Conservation (phyloP, 2,329 filamentous ascomycete species). For the Claviceps pusilla region DNA sequence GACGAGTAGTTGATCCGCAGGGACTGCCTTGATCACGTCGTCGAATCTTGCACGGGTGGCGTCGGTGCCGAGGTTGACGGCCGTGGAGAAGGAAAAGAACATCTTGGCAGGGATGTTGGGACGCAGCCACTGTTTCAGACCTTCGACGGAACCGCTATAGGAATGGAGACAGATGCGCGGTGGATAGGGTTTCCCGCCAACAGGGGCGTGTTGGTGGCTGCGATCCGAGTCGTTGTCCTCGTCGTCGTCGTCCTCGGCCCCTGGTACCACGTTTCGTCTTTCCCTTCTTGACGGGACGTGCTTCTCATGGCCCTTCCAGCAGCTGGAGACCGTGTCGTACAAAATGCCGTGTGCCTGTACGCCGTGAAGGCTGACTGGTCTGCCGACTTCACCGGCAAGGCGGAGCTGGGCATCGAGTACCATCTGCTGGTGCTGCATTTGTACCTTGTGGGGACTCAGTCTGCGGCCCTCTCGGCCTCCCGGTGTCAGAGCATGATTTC, state of each 20-base stretch:
- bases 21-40: slow-evolving; percentile 54
- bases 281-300: slow-evolving; percentile 46
- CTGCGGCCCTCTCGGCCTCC: slow-evolving; percentile 55
- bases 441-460: slow-evolving; percentile 53
- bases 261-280: slow-evolving; percentile 31
- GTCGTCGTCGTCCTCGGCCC: slow-evolving; percentile 25
- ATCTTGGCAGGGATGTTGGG: slow-evolving; percentile 58
- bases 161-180: slow-evolving; percentile 88
- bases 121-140: slow-evolving; percentile 63
- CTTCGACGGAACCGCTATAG: slow-evolving; percentile 64
- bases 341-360: slow-evolving; percentile 63
- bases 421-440: slow-evolving; percentile 51
- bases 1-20: slow-evolving; percentile 63
- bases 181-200: slow-evolving; percentile 48
- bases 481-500: slow-evolving; percentile 36
- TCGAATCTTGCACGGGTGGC: slow-evolving; percentile 35
- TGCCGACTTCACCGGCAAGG: slow-evolving; percentile 51
- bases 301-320: slow-evolving; percentile 58
- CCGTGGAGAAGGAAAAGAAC: slow-evolving; percentile 77
- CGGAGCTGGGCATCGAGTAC: slow-evolving; percentile 54
- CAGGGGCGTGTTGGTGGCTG: slow-evolving; percentile 19
- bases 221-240: slow-evolving; percentile 13
- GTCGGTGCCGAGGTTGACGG: slow-evolving; percentile 57
- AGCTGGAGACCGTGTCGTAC: slow-evolving; percentile 46
- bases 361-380: slow-evolving; percentile 55